Conservation (phyloP, 345 rosid genomes). For the Hypericum androsaemum region DNA sequence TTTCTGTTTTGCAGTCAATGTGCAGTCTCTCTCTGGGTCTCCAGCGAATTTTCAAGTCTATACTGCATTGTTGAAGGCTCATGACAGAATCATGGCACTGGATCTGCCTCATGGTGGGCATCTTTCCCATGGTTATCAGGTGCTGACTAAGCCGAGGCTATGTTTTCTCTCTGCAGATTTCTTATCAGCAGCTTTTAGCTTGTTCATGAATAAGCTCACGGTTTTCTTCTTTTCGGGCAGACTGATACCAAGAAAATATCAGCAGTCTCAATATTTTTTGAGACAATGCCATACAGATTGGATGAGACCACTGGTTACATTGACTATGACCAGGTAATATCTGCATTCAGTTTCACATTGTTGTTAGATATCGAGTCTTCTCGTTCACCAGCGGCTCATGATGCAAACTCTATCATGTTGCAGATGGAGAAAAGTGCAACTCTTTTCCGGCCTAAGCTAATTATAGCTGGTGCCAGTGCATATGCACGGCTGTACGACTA, state of each 20-base stretch:
- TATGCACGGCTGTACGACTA: conserved; percentile 92
- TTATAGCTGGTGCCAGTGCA: conserved; percentile 98
- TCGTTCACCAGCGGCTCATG: too few species aligned
- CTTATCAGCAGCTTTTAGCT: too few species aligned
- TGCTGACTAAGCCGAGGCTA: conserved; percentile 16
- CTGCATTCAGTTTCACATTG: too few species aligned
- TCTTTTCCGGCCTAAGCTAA: conserved; percentile 88
- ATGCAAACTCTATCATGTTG: conserved; percentile 7
- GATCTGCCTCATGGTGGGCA: conserved; percentile 99
- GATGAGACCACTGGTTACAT: conserved; percentile 91
- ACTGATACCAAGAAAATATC: conserved; percentile 98
- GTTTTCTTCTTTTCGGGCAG: conserved; percentile 29
- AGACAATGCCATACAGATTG: conserved; percentile 97
- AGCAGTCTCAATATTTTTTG: conserved; percentile 96
- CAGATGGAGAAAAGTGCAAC: conserved; percentile 95
- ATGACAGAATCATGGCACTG: conserved; percentile 98
- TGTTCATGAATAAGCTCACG: too few species aligned
- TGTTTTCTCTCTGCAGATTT: background rate
- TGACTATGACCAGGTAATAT: conserved; percentile 85
- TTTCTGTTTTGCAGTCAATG: conserved; percentile 56
- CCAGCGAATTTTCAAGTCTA: conserved; percentile 95
- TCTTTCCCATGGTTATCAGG: conserved; percentile 99
- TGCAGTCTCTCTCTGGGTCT: conserved; percentile 93
- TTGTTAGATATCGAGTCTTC: too few species aligned
- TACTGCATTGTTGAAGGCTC: conserved; percentile 87